A percentile compares a stretch with the other conserved stretches of the same genome.
Evolutionary conservation across 2,329 filamentous ascomycete species (phyloP).

Genomic region (Myriosclerotinia curreyana): DNA sequence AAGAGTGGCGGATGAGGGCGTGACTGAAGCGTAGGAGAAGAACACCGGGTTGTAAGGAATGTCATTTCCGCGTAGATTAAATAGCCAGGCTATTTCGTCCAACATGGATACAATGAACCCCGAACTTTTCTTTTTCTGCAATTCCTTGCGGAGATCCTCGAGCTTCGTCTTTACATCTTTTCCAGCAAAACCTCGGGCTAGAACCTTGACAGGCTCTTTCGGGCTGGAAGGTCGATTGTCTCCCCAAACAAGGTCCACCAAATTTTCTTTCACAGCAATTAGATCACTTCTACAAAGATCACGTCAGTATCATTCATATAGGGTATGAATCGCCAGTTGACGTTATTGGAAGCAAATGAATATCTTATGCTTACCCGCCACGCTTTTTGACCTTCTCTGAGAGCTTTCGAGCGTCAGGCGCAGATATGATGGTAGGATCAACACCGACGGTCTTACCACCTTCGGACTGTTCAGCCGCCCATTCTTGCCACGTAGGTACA

Average conservation of each 20-base stretch:
- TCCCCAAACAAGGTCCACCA: conserved; percentile 91
- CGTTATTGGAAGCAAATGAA: background rate
- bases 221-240: conserved; percentile 69
- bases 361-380: conserved; percentile 56
- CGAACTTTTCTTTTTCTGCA: conserved; percentile 83
- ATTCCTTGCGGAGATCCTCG: conserved; percentile 79
- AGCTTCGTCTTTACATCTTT: conserved; percentile 83
- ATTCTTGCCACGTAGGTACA: conserved; percentile 96
- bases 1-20: conserved; percentile 69
- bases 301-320: conserved; percentile 8
- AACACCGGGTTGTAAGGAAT: conserved; percentile 98
- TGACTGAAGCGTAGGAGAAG: conserved; percentile 92
- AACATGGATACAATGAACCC: conserved; percentile 92
- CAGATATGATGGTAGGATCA: conserved; percentile 83
- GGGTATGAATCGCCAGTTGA: background rate
- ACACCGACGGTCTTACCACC: conserved; percentile 87
- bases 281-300: conserved; percentile 48
- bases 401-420: conserved; percentile 68
- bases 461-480: conserved; percentile 82
- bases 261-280: conserved; percentile 71
- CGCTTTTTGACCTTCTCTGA: conserved; percentile 83
- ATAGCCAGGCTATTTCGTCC: conserved; percentile 97
- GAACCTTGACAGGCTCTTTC: conserved; percentile 69
- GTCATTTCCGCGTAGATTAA: conserved; percentile 90
- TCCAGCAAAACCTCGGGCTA: conserved; percentile 71